A percentile compares a stretch with the other conserved stretches of the same genome.
These are phyloP conservation scores for Solanum acaule DNA, from an alignment of 257 asterid genomes.

Conservation along the genomic window DNA sequence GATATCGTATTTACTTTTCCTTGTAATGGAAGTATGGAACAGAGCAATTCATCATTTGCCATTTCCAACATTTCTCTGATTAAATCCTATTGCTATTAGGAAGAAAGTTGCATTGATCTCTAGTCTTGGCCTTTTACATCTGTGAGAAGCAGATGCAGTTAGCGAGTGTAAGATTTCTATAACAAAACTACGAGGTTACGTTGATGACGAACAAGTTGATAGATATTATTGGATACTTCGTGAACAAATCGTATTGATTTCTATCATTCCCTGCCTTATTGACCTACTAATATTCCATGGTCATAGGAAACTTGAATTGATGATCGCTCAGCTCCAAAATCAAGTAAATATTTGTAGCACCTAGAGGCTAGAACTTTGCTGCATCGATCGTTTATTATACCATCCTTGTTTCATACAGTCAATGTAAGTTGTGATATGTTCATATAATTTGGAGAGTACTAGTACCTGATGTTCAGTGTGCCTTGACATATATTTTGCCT, in stretches of 20 bases:
- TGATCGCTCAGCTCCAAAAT: neutral
- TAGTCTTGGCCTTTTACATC: neutral
- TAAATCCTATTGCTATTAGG: neutral
- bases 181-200: neutral
- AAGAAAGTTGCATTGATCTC: neutral
- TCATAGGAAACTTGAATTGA: neutral
- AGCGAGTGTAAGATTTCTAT: neutral
- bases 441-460: neutral
- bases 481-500: neutral
- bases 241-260: neutral
- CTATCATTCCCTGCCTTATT: neutral
- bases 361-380: neutral
- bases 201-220: neutral
- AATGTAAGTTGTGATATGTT: neutral
- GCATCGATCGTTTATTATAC: neutral
- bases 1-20: neutral
- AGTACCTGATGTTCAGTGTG: neutral
- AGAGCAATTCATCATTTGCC: neutral
- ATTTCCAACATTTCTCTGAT: neutral
- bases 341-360: neutral
- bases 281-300: neutral
- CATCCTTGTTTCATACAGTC: neutral
- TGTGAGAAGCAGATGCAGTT: neutral
- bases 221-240: neutral
- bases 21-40: neutral